These are phyloP conservation scores for Myriosclerotinia scirpicola DNA, from an alignment of 2,329 filamentous ascomycete species.

Conservation along the genomic window DNA sequence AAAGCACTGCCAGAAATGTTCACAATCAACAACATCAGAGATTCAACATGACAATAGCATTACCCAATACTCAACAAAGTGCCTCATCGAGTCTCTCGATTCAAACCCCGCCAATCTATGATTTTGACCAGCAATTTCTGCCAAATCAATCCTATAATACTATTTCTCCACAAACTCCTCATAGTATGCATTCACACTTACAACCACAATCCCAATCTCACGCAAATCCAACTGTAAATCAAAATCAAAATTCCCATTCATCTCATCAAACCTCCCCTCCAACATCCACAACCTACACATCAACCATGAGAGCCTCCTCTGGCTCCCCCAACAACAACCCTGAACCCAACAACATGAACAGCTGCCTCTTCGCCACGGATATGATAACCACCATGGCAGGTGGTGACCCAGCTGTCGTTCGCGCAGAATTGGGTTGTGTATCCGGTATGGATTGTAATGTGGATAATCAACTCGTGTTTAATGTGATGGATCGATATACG, in stretches of 20 bases:
- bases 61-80: constrained; percentile 23
- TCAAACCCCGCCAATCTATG: constrained; percentile 31
- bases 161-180: constrained; percentile 10
- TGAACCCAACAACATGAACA: constrained; percentile 33
- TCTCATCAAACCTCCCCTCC: constrained; percentile 25
- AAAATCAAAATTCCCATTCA: constrained; percentile 7
- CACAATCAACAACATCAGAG: constrained; percentile 25
- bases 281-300: constrained; percentile 20
- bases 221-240: not conserved
- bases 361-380: constrained; percentile 45
- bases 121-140: constrained; percentile 29
- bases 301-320: not conserved
- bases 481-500: constrained; percentile 48
- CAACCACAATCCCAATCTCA: not conserved
- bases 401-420: constrained; percentile 42
- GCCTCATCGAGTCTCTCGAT: constrained; percentile 25
- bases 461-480: constrained; percentile 46
- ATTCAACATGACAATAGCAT: constrained; percentile 12
- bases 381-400: constrained; percentile 48
- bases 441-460: constrained; percentile 45
- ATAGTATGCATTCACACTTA: constrained; percentile 9
- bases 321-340: constrained; percentile 23
- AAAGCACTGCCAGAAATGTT: constrained; percentile 21
- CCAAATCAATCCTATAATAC: constrained; percentile 11
- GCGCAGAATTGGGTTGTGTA: constrained; percentile 45